Conservation (phyloP, 768 basidiomycete genomes). For the Galerina sulciceps region DNA sequence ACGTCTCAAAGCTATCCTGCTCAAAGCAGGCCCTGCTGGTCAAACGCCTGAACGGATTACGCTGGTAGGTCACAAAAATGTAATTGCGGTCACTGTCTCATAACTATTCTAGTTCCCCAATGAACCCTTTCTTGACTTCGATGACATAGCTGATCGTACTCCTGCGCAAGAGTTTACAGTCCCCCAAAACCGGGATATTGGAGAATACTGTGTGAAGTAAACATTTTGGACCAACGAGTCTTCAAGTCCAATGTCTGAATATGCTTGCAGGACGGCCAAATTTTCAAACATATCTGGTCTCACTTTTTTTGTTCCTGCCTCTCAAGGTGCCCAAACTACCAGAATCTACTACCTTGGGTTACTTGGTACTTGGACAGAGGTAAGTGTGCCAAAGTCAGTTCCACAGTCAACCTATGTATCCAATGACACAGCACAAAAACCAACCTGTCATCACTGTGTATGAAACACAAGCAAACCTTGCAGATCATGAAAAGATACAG, state of each 20-base stretch:
- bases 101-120: conserved; percentile 67
- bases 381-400: conserved; percentile 28
- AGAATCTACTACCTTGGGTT: conserved; percentile 87
- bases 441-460: conserved; percentile 87
- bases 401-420: neutral
- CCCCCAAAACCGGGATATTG: conserved; percentile 73
- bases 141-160: conserved; percentile 62
- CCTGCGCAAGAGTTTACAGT: conserved; percentile 78
- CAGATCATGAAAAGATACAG: conserved; percentile 87
- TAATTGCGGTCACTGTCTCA: neutral
- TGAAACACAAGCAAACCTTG: conserved; percentile 84
- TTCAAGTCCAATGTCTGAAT: neutral
- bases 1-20: conserved; percentile 77
- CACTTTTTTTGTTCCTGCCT: conserved; percentile 81
- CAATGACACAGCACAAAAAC: conserved; percentile 60
- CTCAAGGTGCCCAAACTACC: conserved; percentile 78
- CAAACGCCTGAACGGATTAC: conserved; percentile 75
- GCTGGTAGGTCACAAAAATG: conserved; percentile 52
- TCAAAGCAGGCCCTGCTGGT: conserved; percentile 84
- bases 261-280: conserved; percentile 69
- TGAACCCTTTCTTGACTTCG: conserved; percentile 80
- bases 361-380: conserved; percentile 81
- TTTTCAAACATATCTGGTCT: conserved; percentile 83
- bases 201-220: conserved; percentile 85
- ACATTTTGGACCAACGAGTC: conserved; percentile 19